A percentile compares a stretch with the other conserved stretches of the same genome.
Evolutionary conservation across 768 basidiomycete species (phyloP).

Genomic region (Boletus pseudopeckii): DNA sequence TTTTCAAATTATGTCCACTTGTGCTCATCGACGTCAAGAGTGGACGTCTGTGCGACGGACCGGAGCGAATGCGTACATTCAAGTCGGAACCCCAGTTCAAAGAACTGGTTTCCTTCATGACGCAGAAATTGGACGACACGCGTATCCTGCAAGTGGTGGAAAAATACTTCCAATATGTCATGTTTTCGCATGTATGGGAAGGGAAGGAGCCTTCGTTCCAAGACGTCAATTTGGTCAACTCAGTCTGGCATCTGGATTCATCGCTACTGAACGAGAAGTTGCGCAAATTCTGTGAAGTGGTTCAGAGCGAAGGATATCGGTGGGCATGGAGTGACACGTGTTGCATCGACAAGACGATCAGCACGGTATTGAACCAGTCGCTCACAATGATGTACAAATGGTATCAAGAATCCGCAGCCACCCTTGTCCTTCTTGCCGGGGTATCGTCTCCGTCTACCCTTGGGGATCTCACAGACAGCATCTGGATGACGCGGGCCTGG

Average conservation of each 20-base stretch:
- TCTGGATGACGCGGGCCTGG: background rate
- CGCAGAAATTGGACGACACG: background rate
- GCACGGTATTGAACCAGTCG: background rate
- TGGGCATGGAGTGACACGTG: slow-evolving; percentile 7
- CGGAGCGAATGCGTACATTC: background rate
- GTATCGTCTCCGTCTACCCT: background rate
- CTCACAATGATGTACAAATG: background rate
- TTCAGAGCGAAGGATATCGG: slow-evolving; percentile 5
- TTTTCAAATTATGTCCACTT: background rate
- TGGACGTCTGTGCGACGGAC: background rate
- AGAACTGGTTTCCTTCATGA: background rate
- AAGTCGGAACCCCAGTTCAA: background rate
- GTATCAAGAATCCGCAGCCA: background rate
- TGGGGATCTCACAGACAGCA: background rate
- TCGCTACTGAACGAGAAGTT: background rate
- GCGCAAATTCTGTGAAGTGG: background rate
- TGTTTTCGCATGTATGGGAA: background rate
- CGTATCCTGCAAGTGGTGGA: background rate
- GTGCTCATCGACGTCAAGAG: background rate
- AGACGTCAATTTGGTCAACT: background rate
- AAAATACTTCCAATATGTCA: slow-evolving; percentile 3
- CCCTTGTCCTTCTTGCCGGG: background rate
- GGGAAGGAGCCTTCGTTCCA: background rate
- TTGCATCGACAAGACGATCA: background rate
- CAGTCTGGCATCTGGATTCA: background rate